These are phyloP conservation scores for Aschersonia sp. DNA, from an alignment of 2,329 filamentous ascomycete genomes.

Conservation along the genomic window DNA sequence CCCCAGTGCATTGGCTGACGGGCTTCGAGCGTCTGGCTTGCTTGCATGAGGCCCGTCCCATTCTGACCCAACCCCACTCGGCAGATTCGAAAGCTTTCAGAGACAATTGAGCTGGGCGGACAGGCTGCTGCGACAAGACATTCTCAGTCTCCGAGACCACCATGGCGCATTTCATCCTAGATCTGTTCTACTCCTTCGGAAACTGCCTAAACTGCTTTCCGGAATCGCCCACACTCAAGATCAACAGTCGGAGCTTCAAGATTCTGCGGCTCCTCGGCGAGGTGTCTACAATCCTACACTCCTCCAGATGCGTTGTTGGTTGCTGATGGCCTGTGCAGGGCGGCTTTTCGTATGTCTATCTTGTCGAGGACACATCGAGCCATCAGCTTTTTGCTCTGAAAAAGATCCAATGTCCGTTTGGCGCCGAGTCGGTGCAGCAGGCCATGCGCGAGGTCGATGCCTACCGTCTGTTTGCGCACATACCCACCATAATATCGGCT, in stretches of 20 bases:
- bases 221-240: conserved; percentile 81
- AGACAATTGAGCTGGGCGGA: no score
- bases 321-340: conserved; percentile 36
- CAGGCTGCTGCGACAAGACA: neutral
- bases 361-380: conserved; percentile 79
- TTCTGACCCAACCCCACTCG: no score
- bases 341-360: conserved; percentile 97
- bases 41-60: no score
- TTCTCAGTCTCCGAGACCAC: conserved; percentile 1
- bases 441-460: conserved; percentile 96
- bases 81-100: no score
- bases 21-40: no score
- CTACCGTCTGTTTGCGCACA: conserved; percentile 74
- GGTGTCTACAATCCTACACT: conserved; percentile 25
- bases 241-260: conserved; percentile 92
- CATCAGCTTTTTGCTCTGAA: conserved; percentile 87
- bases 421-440: conserved; percentile 85
- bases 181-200: conserved; percentile 79
- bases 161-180: conserved; percentile 77
- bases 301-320: no score
- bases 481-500: conserved; percentile 74
- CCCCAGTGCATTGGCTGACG: no score
- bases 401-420: conserved; percentile 97
- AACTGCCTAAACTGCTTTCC: conserved; percentile 97
- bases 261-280: conserved; percentile 87